These are phyloP conservation scores for Hypoxylon subgilvum DNA, from an alignment of 495 filamentous ascomycete species.

Conservation along the genomic window DNA sequence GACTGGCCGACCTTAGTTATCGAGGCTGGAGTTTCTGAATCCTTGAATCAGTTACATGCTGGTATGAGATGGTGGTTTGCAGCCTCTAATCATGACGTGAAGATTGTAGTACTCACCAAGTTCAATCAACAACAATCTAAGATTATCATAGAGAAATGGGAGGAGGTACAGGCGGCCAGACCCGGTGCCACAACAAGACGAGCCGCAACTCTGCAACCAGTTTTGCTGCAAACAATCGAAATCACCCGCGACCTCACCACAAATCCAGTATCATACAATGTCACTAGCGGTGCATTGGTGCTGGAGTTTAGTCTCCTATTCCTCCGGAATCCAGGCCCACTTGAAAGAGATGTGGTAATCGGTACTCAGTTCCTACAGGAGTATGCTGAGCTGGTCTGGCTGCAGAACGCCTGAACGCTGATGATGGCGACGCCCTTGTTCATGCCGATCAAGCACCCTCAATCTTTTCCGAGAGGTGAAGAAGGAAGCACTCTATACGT, in stretches of 20 bases:
- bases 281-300: slow-evolving; percentile 33
- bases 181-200: slow-evolving; percentile 4
- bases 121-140: slow-evolving; percentile 14
- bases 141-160: slow-evolving; percentile 40
- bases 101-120: slow-evolving; percentile 40
- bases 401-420: too few species aligned
- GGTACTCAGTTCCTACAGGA: slow-evolving; percentile 22
- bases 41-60: slow-evolving; percentile 26
- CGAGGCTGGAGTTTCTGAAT: slow-evolving; percentile 40
- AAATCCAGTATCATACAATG: slow-evolving; percentile 29
- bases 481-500: too few species aligned
- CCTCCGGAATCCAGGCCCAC: slow-evolving; percentile 27
- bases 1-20: slow-evolving; percentile 46
- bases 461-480: too few species aligned
- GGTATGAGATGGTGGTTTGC: slow-evolving; percentile 45
- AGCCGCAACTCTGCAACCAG: slow-evolving; percentile 4
- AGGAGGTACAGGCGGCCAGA: slow-evolving; percentile 18
- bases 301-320: slow-evolving; percentile 30
- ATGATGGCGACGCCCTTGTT: too few species aligned
- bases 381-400: slow-evolving; percentile 24
- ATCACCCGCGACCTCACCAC: slow-evolving; percentile 27
- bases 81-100: slow-evolving; percentile 40
- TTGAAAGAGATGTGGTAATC: slow-evolving; percentile 21
- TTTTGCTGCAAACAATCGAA: slow-evolving; percentile 13
- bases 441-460: too few species aligned